Conservation (phyloP, 78 protist genomes). For the Dictyostelium citrinum region DNA sequence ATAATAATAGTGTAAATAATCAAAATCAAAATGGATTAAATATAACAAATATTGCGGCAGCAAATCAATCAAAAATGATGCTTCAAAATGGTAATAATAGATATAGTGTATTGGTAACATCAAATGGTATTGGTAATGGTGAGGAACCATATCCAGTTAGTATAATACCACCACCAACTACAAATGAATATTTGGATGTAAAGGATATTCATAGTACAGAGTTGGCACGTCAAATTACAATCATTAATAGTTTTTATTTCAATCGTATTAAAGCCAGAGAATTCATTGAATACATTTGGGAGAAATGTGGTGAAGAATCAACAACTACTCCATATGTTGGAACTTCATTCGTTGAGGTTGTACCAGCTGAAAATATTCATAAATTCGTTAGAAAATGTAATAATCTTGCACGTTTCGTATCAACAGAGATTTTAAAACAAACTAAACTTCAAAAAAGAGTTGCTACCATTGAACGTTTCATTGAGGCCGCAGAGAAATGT, state of each 20-base stretch:
- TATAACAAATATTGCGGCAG: neutral
- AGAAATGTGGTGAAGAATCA: constrained; percentile 6
- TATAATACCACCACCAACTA: constrained; percentile 45
- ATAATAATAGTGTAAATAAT: neutral
- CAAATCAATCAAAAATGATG: neutral
- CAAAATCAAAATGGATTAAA: neutral
- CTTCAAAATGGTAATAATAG: neutral
- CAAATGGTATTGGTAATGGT: neutral
- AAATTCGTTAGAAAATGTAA: constrained; percentile 12
- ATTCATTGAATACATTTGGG: constrained; percentile 46
- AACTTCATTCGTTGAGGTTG: neutral
- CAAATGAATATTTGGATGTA: constrained; percentile 39
- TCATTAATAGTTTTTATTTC: constrained; percentile 17
- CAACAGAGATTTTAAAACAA: constrained; percentile 42
- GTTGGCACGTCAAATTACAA: constrained; percentile 55
- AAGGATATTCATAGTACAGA: constrained; percentile 36
- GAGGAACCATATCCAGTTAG: constrained; percentile 31
- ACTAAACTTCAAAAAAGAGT: neutral
- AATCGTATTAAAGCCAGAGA: constrained; percentile 28
- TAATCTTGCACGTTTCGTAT: neutral
- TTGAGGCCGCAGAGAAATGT: constrained; percentile 59
- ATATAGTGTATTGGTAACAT: neutral
- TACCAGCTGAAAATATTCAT: constrained; percentile 50
- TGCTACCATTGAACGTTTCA: constrained; percentile 47
- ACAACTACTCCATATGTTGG: constrained; percentile 37